Evolutionary conservation across 495 filamentous ascomycete species (phyloP).

Genomic region (Aspergillus haitiensis): DNA sequence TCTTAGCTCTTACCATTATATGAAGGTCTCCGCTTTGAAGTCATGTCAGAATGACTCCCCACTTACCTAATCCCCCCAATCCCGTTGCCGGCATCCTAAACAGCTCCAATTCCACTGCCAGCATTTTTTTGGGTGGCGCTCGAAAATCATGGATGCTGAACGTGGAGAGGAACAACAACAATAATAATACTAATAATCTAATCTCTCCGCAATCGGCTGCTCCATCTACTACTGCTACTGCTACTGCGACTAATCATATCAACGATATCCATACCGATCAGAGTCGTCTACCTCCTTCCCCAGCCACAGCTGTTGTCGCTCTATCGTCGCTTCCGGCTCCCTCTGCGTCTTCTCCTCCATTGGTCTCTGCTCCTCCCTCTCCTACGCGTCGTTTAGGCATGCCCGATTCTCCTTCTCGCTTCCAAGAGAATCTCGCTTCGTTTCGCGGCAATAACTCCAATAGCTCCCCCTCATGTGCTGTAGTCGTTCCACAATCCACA

Average conservation of each 20-base stretch:
- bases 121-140: constrained; percentile 62
- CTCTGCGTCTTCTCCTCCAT: constrained; percentile 6
- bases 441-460: constrained; percentile 2
- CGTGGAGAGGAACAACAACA: constrained; percentile 7
- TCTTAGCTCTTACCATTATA: not conserved
- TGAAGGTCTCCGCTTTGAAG: constrained; percentile 1
- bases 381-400: constrained; percentile 19
- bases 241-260: constrained; percentile 1
- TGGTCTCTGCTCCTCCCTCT: not conserved
- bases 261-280: not conserved
- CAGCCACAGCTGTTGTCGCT: not conserved
- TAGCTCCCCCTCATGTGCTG: not conserved
- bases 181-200: not conserved
- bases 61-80: constrained; percentile 18
- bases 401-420: constrained; percentile 13
- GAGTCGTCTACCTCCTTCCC: not conserved
- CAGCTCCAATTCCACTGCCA: constrained; percentile 35
- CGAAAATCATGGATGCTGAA: constrained; percentile 67
- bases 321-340: constrained; percentile 5
- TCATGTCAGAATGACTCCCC: constrained; percentile 19
- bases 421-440: constrained; percentile 9
- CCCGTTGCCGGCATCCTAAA: not conserved
- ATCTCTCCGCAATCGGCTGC: not conserved
- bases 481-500: not conserved
- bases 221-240: not conserved